phyloP scores from a whole-genome alignment of 176 grass and related monocot species.

The Rhynchospora pubera region DNA sequence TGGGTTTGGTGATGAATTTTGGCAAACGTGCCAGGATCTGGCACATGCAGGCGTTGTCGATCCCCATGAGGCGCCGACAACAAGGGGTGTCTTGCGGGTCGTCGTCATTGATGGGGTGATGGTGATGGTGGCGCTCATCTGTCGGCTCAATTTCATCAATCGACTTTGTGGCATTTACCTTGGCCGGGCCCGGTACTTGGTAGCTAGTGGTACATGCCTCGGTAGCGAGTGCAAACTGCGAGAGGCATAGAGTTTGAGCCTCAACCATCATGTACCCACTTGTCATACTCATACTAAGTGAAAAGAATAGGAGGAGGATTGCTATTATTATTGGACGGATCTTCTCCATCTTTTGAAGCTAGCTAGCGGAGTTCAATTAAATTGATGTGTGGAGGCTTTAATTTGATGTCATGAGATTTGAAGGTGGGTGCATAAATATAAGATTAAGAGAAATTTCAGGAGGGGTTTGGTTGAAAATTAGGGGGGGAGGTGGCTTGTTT shows the following conservation, averaged over 20 bases:
- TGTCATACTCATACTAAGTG: not conserved
- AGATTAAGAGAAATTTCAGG: not conserved
- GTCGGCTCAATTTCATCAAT: not conserved
- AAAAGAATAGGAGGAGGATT: constrained; percentile 17
- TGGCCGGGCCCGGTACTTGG: constrained; percentile 10
- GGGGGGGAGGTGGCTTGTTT: constrained; percentile 16
- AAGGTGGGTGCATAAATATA: constrained; percentile 32
- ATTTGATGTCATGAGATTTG: constrained; percentile 2
- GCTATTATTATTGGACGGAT: not conserved
- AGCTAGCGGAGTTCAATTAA: not conserved
- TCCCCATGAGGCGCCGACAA: constrained; percentile 53
- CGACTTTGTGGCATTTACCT: constrained; percentile 33
- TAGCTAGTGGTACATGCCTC: constrained; percentile 44
- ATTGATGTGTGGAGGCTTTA: not conserved
- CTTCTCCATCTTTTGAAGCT: constrained; percentile 23
- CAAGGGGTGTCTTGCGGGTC: constrained; percentile 58
- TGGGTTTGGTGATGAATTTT: constrained; percentile 39
- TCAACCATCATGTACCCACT: not conserved
- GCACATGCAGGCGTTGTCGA: constrained; percentile 64
- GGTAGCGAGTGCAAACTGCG: constrained; percentile 51
- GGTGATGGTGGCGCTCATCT: constrained; percentile 30
- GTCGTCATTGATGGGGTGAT: not conserved
- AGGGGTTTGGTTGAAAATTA: constrained; percentile 30
- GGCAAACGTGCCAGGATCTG: constrained; percentile 43
- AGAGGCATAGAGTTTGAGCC: constrained; percentile 43